Evolutionary conservation across 257 asterid genomes (phyloP).

Genomic region (Lithospermum erythrorhizon): DNA sequence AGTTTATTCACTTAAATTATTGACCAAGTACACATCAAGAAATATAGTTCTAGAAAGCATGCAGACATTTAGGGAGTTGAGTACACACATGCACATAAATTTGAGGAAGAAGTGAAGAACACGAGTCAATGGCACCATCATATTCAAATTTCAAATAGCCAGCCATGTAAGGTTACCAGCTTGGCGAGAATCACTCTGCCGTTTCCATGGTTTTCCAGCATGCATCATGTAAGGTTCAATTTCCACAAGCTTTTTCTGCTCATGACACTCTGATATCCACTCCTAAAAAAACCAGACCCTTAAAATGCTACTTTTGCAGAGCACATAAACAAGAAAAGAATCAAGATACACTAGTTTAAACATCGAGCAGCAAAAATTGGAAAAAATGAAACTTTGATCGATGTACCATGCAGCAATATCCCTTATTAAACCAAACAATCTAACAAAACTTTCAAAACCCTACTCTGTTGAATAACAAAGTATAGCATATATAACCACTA

Average conservation of each 20-base stretch:
- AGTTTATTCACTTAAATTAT: no score
- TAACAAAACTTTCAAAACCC: background rate
- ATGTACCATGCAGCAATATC: background rate
- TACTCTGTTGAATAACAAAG: background rate
- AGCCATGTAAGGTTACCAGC: no score
- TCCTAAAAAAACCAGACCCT: conserved; percentile 38
- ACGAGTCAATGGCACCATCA: no score
- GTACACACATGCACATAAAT: background rate
- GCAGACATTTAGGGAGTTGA: no score
- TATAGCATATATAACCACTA: no score
- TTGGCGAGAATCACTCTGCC: conserved; percentile 31
- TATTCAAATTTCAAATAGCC: no score
- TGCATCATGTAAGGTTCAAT: conserved; percentile 66
- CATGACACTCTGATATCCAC: conserved; percentile 75
- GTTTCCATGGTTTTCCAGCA: conserved; percentile 97
- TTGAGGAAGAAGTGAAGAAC: no score
- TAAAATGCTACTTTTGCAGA: conserved; percentile 8
- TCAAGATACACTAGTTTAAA: background rate
- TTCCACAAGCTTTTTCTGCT: conserved; percentile 55
- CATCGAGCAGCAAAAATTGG: background rate
- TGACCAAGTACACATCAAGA: no score
- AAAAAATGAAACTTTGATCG: background rate
- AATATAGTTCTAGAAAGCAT: no score
- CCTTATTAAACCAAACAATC: background rate
- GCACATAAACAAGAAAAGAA: conserved; percentile 8